A percentile compares a stretch with the other conserved stretches of the same genome.
Evolutionary conservation across 805 yeast genomes (phyloP).

Genomic region (Zygoascus bituminiphila): DNA sequence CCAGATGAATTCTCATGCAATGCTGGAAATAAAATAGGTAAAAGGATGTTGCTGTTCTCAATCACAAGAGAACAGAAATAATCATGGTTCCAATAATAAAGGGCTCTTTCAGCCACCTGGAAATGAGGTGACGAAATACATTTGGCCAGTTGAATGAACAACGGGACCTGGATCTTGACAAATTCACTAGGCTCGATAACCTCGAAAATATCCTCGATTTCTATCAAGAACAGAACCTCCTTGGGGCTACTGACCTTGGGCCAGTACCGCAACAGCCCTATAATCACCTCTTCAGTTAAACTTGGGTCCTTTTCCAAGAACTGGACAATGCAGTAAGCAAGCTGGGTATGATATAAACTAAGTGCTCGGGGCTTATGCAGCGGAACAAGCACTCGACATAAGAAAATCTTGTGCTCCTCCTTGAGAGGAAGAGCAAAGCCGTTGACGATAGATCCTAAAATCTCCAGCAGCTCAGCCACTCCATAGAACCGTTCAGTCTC

Average conservation of each 20-base stretch:
- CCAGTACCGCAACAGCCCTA: conserved; percentile 92
- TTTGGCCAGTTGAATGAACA: conserved; percentile 87
- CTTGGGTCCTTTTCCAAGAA: conserved; percentile 90
- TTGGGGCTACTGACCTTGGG: conserved; percentile 93
- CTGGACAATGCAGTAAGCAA: conserved; percentile 95
- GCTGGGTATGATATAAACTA: conserved; percentile 89
- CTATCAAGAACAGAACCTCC: conserved; percentile 92
- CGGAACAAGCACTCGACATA: conserved; percentile 80
- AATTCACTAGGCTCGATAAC: conserved; percentile 92
- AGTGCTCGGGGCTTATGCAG: conserved; percentile 85
- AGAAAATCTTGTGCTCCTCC: conserved; percentile 90
- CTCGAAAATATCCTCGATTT: conserved; percentile 93
- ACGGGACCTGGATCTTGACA: conserved; percentile 81
- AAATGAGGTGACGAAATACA: conserved; percentile 94
- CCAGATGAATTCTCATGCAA: conserved; percentile 73
- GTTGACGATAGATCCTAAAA: conserved; percentile 90
- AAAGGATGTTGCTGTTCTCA: conserved; percentile 77
- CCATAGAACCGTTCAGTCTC: conserved; percentile 97
- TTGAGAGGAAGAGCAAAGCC: conserved; percentile 96
- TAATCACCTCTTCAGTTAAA: conserved; percentile 90
- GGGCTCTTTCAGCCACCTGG: conserved; percentile 93
- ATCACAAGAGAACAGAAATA: conserved; percentile 83
- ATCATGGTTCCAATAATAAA: conserved; percentile 91
- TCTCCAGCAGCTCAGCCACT: conserved; percentile 87
- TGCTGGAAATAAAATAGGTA: conserved; percentile 87